A percentile compares a stretch with the other conserved stretches of the same genome.
These are phyloP conservation scores for Tulasnella sp. DNA, from an alignment of 768 basidiomycete genomes.

Conservation along the genomic window DNA sequence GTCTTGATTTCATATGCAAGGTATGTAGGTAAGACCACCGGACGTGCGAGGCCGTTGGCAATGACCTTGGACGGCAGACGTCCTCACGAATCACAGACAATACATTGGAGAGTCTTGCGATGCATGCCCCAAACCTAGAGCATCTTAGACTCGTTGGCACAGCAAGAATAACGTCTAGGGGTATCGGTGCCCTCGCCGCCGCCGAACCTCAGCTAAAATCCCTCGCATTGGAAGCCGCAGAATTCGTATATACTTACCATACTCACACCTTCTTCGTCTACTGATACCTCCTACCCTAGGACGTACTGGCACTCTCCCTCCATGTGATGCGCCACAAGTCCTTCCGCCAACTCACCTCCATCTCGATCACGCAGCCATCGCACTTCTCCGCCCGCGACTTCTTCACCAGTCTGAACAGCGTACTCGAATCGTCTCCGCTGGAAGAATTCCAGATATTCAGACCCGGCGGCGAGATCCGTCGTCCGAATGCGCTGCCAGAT, in stretches of 20 bases:
- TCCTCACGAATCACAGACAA: slow-evolving; percentile 48
- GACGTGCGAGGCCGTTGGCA: not conserved
- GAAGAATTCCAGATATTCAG: slow-evolving; percentile 53
- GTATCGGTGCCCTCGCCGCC: slow-evolving; percentile 41
- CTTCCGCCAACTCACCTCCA: not conserved
- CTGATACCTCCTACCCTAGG: slow-evolving; percentile 38
- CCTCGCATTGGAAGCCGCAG: slow-evolving; percentile 44
- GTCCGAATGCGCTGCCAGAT: slow-evolving; percentile 28
- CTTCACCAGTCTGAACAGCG: slow-evolving; percentile 32
- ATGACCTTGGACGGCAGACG: slow-evolving; percentile 16
- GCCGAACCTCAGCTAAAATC: slow-evolving; percentile 37
- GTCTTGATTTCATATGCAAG: slow-evolving; percentile 58
- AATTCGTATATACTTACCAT: not conserved
- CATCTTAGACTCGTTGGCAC: slow-evolving; percentile 55
- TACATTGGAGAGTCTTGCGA: slow-evolving; percentile 39
- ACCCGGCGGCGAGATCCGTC: slow-evolving; percentile 32
- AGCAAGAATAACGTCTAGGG: slow-evolving; percentile 49
- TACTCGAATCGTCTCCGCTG: slow-evolving; percentile 41
- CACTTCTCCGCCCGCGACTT: slow-evolving; percentile 26
- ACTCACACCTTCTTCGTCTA: slow-evolving; percentile 38
- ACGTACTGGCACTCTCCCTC: slow-evolving; percentile 21
- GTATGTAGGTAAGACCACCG: slow-evolving; percentile 27
- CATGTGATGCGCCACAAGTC: not conserved
- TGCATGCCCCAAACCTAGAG: slow-evolving; percentile 39
- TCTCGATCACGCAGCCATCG: slow-evolving; percentile 3